Conservation (phyloP, 768 basidiomycete genomes). For the Calocera cornea region DNA sequence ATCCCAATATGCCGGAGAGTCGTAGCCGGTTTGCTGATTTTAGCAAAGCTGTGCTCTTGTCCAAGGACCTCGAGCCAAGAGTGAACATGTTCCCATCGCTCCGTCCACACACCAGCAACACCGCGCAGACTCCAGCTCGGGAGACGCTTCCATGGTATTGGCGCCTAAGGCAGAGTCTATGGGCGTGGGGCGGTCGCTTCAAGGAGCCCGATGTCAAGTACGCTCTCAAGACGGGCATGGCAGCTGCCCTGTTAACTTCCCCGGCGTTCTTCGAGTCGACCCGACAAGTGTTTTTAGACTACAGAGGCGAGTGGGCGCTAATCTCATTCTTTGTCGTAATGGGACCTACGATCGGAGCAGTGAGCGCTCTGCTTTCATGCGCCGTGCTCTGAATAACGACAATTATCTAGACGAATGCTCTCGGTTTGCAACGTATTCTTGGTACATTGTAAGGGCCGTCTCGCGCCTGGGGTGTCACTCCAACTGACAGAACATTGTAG, state of each 20-base stretch:
- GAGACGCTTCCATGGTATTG: slow-evolving; percentile 47
- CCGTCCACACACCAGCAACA: slow-evolving; percentile 69
- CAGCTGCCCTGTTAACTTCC: slow-evolving; percentile 60
- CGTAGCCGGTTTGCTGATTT: not conserved
- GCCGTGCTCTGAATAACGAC: slow-evolving; percentile 8
- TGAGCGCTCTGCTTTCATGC: slow-evolving; percentile 27
- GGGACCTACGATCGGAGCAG: slow-evolving; percentile 77
- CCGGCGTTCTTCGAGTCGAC: slow-evolving; percentile 80
- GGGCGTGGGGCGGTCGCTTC: slow-evolving; percentile 53
- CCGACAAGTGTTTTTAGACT: slow-evolving; percentile 62
- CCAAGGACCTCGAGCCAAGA: slow-evolving; percentile 24
- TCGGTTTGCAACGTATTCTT: slow-evolving; percentile 67
- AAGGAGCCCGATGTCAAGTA: slow-evolving; percentile 70
- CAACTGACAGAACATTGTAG: slow-evolving; percentile 26
- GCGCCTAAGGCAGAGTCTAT: slow-evolving; percentile 52
- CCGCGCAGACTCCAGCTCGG: slow-evolving; percentile 62
- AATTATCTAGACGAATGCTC: slow-evolving; percentile 57
- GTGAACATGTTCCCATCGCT: slow-evolving; percentile 53
- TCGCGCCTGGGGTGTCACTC: not conserved
- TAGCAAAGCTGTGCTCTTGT: slow-evolving; percentile 22
- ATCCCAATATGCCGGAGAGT: not conserved
- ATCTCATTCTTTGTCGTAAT: slow-evolving; percentile 94
- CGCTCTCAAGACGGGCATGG: slow-evolving; percentile 62
- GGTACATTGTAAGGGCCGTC: slow-evolving; percentile 58
- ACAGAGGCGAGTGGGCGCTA: slow-evolving; percentile 89